A percentile compares a stretch with the other conserved stretches of the same genome.
Evolutionary conservation across 2,329 filamentous ascomycete genomes (phyloP).

Genomic region (Paracoccidioides lutzii): DNA sequence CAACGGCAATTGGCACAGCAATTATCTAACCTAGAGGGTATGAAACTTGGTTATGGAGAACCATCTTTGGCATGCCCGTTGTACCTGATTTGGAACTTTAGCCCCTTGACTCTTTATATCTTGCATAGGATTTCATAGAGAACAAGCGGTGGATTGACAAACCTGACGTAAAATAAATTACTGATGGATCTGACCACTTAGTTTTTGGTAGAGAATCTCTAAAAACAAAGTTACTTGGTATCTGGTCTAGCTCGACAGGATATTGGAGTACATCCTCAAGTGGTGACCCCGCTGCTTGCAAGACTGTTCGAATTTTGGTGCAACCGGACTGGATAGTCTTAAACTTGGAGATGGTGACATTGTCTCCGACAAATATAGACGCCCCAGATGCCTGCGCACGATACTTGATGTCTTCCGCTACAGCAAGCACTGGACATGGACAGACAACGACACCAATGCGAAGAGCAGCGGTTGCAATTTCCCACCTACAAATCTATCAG

Average conservation of each 20-base stretch:
- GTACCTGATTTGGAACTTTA: constrained; percentile 16
- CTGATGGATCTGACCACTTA: constrained; percentile 18
- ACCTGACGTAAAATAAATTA: constrained; percentile 29
- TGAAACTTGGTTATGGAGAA: constrained; percentile 29
- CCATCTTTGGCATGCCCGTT: constrained; percentile 31
- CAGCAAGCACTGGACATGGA: constrained; percentile 27
- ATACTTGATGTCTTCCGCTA: constrained; percentile 30
- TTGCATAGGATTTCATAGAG: background rate
- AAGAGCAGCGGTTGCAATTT: constrained; percentile 27
- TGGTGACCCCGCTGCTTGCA: constrained; percentile 18
- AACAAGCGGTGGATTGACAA: background rate
- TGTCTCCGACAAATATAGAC: constrained; percentile 28
- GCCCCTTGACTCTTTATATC: background rate
- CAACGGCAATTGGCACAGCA: background rate
- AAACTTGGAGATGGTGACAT: constrained; percentile 23
- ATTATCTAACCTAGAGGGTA: constrained; percentile 23
- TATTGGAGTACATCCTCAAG: constrained; percentile 17
- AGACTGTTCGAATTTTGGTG: constrained; percentile 20
- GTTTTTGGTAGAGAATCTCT: constrained; percentile 12
- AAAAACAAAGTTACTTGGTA: constrained; percentile 16
- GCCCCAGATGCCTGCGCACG: constrained; percentile 23
- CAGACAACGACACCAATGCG: constrained; percentile 26
- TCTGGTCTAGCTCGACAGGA: constrained; percentile 14
- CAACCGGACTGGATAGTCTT: constrained; percentile 20
- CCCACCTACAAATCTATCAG: constrained; percentile 20